phyloP scores from a whole-genome alignment of 371 early-diverging fungal genomes.

The Batrachochytrium dendrobatidis region DNA sequence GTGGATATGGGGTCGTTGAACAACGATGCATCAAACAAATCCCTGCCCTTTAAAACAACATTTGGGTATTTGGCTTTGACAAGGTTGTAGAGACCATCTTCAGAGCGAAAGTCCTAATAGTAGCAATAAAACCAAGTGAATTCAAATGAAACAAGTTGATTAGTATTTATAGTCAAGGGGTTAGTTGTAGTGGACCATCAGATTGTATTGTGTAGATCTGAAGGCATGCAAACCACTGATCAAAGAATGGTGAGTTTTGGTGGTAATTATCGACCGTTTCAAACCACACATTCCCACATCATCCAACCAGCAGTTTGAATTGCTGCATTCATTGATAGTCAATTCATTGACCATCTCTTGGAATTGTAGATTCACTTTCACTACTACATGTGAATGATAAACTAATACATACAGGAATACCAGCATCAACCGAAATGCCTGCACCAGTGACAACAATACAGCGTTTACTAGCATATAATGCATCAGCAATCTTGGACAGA shows the following conservation, averaged over 20 bases:
- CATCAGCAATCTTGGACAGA: constrained; percentile 16
- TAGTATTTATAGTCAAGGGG: not conserved
- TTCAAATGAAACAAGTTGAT: not conserved
- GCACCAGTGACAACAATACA: constrained; percentile 43
- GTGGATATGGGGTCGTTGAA: constrained; percentile 70
- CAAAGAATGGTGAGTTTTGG: too few species aligned
- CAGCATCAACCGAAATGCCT: constrained; percentile 42
- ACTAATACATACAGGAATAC: constrained; percentile 34
- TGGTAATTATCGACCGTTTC: too few species aligned
- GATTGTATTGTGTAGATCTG: too few species aligned
- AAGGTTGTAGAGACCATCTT: constrained; percentile 46
- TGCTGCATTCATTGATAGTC: too few species aligned
- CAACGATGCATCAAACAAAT: constrained; percentile 91
- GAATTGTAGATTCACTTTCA: too few species aligned
- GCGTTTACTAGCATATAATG: constrained; percentile 25
- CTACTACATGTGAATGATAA: too few species aligned
- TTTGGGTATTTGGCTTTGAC: constrained; percentile 75
- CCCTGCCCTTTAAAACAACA: constrained; percentile 74
- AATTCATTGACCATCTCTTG: too few species aligned
- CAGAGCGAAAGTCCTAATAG: constrained; percentile 38
- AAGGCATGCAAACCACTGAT: too few species aligned
- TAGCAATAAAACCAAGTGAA: not conserved
- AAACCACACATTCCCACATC: too few species aligned
- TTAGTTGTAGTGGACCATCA: not conserved
- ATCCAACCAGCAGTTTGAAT: too few species aligned